Evolutionary conservation across 2,329 filamentous ascomycete genomes (phyloP), one percentile per base, ranked within the genome.

Genomic region (Fusarium sp.): DNA sequence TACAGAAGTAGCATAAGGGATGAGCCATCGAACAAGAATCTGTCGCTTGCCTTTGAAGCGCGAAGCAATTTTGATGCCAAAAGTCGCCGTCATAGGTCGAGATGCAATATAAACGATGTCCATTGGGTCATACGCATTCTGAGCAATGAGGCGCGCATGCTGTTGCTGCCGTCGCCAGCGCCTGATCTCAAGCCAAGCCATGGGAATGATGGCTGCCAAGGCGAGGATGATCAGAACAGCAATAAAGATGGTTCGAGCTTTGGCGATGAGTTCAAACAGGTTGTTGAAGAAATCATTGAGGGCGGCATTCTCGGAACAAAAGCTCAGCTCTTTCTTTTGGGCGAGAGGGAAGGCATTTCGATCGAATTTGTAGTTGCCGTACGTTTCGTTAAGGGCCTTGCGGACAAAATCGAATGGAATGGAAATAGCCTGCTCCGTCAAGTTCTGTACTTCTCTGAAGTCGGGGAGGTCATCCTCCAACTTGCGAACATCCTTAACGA

Each of bases 51-150:
- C 78, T 53, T 86, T 87, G 79, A 95, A 89, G 59, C 82, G 85
- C 51, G 85, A 85, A 8, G 92, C 88, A 20, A 92, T 71, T 79
- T 87, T 90, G 76, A 97, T 86, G 40, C 94, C 95, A 27, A 86
- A 81, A 3, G 85, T 84, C 2, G 93, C 88, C 1, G 93, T 92
- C 71, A 90, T 88, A 2, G 95, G 94, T 22, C 93, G 88, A 33
- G 93, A 94, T 32, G 91, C 89, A 70, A 97, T 91, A 79, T 97
- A 97, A 41, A 97, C 88, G 35, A 94, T 89, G 76, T 98, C 95
- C 85, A 97, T 89, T 1, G 91, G 87, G 74, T 98, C 94, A 75
- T 89, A 89, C 30, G 88, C 86, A 56, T 90, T 83, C 69, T 86
- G 82, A 45, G 84, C 82, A 70, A 97, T 85, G 32, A 94, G 82